Evolutionary conservation across 306 rosid species (phyloP).

Genomic region (Cucurbita moschata): DNA sequence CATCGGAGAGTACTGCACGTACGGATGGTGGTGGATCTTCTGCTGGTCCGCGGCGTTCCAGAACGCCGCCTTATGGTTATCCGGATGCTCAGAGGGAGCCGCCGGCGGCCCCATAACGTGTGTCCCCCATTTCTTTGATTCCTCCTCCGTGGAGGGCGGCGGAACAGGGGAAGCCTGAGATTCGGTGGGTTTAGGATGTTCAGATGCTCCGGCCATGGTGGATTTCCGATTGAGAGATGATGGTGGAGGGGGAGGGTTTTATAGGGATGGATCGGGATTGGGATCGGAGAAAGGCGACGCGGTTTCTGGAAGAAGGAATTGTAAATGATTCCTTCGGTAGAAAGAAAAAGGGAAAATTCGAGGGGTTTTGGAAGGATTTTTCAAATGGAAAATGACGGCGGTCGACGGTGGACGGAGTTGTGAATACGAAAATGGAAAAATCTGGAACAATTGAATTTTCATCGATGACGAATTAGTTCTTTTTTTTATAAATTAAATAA

Average conservation of each 20-base stretch:
- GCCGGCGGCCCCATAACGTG: constrained; percentile 37
- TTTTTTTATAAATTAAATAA: no score
- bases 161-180: neutral
- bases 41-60: constrained; percentile 25
- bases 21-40: constrained; percentile 25
- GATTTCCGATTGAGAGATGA: neutral
- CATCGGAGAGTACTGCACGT: constrained; percentile 21
- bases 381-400: neutral
- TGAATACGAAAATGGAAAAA: neutral
- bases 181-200: neutral
- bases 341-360: neutral
- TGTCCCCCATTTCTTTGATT: constrained; percentile 37
- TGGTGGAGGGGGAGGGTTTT: neutral
- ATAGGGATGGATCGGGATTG: neutral
- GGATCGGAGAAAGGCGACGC: neutral
- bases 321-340: neutral
- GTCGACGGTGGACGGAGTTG: neutral
- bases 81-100: constrained; percentile 24
- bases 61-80: constrained; percentile 29
- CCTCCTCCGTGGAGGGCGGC: constrained; percentile 14
- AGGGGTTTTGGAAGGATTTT: neutral
- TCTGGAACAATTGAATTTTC: neutral
- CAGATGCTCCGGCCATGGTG: constrained; percentile 15
- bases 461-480: no score
- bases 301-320: neutral